phyloP scores from a whole-genome alignment of 371 early-diverging fungal species.

The Mortierella sp. region DNA sequence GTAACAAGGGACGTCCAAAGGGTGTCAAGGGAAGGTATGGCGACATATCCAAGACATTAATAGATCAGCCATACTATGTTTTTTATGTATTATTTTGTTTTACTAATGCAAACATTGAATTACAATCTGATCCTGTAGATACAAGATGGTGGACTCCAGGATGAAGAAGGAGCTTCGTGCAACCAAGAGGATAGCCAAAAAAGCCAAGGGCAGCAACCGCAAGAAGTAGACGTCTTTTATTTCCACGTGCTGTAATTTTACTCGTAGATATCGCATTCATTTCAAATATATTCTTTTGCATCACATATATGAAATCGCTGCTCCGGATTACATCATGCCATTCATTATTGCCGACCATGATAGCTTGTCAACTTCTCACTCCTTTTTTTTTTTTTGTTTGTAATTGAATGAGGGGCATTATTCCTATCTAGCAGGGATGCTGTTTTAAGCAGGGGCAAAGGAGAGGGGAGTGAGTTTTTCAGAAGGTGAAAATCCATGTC shows the following conservation, averaged over 20 bases:
- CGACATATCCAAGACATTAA: background rate
- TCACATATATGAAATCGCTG: background rate
- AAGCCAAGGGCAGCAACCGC: constrained; percentile 63
- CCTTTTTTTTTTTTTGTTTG: no score
- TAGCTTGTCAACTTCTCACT: background rate
- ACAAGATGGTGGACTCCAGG: constrained; percentile 92
- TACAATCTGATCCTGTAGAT: constrained; percentile 1
- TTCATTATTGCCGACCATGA: background rate
- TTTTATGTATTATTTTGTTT: constrained; percentile 6
- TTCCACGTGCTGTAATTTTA: constrained; percentile 3
- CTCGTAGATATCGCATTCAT: constrained; percentile 2
- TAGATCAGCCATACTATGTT: constrained; percentile 8
- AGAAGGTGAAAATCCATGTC: no score
- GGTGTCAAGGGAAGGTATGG: constrained; percentile 94
- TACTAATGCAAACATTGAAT: background rate
- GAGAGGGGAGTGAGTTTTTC: no score
- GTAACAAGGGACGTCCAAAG: constrained; percentile 92
- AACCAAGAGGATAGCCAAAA: constrained; percentile 77
- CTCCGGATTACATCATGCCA: background rate
- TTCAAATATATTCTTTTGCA: constrained; percentile 8
- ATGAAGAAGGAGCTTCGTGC: constrained; percentile 96
- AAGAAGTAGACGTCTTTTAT: constrained; percentile 29
- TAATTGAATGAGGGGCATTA: background rate
- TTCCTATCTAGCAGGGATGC: background rate
- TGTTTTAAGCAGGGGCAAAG: no score